Base-by-base conservation (phyloP, 2,329 filamentous ascomycete species). In the Alternaria postmessia region DNA sequence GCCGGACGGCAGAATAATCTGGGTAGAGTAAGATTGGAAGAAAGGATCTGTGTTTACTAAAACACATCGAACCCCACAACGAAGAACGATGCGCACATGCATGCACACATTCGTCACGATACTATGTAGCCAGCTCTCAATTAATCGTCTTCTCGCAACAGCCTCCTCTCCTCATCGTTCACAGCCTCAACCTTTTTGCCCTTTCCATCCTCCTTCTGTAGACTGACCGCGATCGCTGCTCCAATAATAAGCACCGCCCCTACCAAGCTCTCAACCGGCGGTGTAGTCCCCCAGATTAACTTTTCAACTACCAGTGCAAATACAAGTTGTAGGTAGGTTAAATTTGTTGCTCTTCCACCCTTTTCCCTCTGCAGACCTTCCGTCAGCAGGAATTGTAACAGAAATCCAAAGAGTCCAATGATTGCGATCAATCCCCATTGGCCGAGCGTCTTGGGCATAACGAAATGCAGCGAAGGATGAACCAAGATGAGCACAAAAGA, bases 301-400 rank as follows among this genome's bases (percentile, higher is more conserved):
- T 86, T 84, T 71, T 91, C 88, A 6, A 88, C 86, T 5, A 83
- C 78, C 22, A 90, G 70, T 1, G 88, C 88, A 74, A 89, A 90
- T 4, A 90, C 77, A 82, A 90, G 87, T 73, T 89, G 87, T 46
- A 85, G 85, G 72, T 90, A 91, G 7, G 87, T 81, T 84, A 90
- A 86, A 58, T 86, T 87, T 0, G 86, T 89, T 3, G 86, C 87
- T 34, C 85, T 79, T 1, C 80, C 78, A 2, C 83, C 84, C 64
- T 89, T 89, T 71, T 93, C 90, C 61, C 89, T 86, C 18, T 89
- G 83, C 54, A 97, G 79, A 0, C 91, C 92, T 2, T 87, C 85
- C 1, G 93, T 95, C 14, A 95, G 80, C 20, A 95, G 81, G 68
- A 92, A 92, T 82, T 96, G 93, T 84, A 93, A 89, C 28, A 89